These are phyloP conservation scores for Tillandsia leiboldiana DNA, from an alignment of 176 grass and related monocot species.

Conservation along the genomic window DNA sequence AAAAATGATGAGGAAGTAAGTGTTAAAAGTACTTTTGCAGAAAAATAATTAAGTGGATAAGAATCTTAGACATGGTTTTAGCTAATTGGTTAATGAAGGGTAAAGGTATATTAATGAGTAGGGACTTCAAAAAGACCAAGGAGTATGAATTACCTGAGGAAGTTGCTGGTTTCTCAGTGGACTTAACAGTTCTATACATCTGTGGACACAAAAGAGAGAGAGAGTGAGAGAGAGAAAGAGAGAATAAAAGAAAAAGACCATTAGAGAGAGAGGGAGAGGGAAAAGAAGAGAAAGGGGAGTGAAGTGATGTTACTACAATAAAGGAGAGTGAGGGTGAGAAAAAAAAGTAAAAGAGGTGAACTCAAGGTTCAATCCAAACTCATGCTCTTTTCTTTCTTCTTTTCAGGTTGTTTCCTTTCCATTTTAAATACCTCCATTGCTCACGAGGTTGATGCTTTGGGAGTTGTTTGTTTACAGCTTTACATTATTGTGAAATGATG, in stretches of 20 bases:
- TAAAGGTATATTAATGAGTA: too few species aligned
- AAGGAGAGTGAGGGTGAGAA: constrained; percentile 20
- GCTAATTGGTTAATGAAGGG: too few species aligned
- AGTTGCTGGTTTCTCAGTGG: constrained; percentile 78
- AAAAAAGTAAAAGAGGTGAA: constrained; percentile 34
- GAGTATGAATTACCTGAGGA: constrained; percentile 60
- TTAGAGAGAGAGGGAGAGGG: constrained; percentile 33
- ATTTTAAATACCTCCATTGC: background rate
- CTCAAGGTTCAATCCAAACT: background rate
- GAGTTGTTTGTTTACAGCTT: background rate
- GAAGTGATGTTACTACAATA: constrained; percentile 17
- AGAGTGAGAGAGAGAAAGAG: constrained; percentile 11
- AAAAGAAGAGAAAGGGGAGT: constrained; percentile 19
- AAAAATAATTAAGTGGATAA: background rate
- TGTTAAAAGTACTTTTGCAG: background rate
- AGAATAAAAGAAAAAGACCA: too few species aligned
- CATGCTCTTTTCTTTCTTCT: background rate
- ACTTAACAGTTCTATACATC: constrained; percentile 79
- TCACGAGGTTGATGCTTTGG: constrained; percentile 16
- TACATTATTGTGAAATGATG: constrained; percentile 21
- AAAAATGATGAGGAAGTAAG: background rate
- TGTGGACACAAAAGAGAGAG: background rate
- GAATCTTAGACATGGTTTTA: background rate
- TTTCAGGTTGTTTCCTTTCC: background rate
- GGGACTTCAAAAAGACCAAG: background rate